Percentiles rank a stretch among this genome's conserved stretches.
Evolutionary conservation across 2,329 filamentous ascomycete genomes (phyloP).

Genomic region (Hymenoscyphus scutula): DNA sequence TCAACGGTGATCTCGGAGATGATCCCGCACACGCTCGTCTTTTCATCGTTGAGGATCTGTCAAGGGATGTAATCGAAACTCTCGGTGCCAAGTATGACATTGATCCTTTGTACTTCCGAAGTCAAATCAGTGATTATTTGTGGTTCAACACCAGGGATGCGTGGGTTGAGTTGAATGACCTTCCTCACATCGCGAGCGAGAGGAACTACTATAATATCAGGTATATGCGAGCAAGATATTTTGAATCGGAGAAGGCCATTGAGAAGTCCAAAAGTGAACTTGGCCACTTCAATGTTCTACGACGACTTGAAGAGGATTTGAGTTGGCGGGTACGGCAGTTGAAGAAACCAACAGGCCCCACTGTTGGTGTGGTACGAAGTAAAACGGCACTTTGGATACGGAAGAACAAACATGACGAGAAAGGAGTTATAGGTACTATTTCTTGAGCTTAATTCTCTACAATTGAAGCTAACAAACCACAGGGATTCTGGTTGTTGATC

Average conservation of each 20-base stretch:
- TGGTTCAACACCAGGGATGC: conserved; percentile 11
- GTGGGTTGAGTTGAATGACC: conserved; percentile 11
- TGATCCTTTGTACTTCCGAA: conserved; percentile 11
- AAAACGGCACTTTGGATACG: conserved; percentile 18
- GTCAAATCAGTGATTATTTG: conserved; percentile 11
- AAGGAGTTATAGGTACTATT: conserved; percentile 11
- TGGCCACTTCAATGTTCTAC: conserved; percentile 15
- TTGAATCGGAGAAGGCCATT: conserved; percentile 9
- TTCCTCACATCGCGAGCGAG: conserved; percentile 7
- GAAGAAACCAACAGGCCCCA: conserved; percentile 10
- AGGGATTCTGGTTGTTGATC: conserved; percentile 16
- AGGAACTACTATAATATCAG: conserved; percentile 15
- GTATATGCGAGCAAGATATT: conserved; percentile 16
- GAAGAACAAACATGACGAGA: conserved; percentile 6
- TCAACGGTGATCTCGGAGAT: neutral
- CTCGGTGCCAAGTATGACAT: conserved; percentile 11
- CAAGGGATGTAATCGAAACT: conserved; percentile 11
- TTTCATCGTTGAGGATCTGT: conserved; percentile 21
- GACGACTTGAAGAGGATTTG: conserved; percentile 16
- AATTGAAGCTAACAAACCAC: neutral
- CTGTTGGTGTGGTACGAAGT: conserved; percentile 15
- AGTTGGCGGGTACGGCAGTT: conserved; percentile 9
- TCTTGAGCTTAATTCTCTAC: neutral
- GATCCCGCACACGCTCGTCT: conserved; percentile 11
- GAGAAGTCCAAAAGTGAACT: conserved; percentile 5